These are phyloP conservation scores for Hepatocystis sp. DNA, from an alignment of 169 alveolate genomes.

Conservation along the genomic window DNA sequence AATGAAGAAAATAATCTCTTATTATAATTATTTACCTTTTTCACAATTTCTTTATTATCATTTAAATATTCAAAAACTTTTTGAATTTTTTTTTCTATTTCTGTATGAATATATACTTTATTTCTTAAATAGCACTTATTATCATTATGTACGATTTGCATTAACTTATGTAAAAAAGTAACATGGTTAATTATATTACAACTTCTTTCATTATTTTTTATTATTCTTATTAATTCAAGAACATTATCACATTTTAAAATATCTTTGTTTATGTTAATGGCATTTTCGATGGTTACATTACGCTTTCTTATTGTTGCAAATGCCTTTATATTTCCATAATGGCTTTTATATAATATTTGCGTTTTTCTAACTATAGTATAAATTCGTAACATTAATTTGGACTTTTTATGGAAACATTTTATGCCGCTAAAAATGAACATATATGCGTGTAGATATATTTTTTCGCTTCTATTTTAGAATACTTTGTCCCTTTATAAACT, in stretches of 20 bases:
- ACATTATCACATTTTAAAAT: constrained; percentile 38
- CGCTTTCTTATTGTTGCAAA: no score
- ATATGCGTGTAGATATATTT: no score
- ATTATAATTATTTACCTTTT: constrained; percentile 37
- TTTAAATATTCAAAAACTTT: constrained; percentile 31
- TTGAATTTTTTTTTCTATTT: constrained; percentile 51
- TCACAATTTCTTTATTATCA: constrained; percentile 9
- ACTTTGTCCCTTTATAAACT: no score
- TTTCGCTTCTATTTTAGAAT: no score
- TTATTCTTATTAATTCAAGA: constrained; percentile 46
- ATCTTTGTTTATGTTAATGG: constrained; percentile 47
- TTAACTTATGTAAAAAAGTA: constrained; percentile 51
- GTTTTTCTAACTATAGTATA: no score
- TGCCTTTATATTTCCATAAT: no score
- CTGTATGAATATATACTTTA: constrained; percentile 25
- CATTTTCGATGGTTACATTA: no score
- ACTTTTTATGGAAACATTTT: no score
- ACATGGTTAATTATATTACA: constrained; percentile 59
- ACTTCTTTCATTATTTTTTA: constrained; percentile 28
- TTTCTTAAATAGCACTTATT: constrained; percentile 14
- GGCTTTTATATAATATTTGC: no score
- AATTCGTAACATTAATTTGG: no score
- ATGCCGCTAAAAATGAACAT: no score
- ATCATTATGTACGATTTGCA: constrained; percentile 44
- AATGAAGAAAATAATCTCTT: constrained; percentile 69